Conservation (phyloP, 345 rosid genomes). For the Lepidium africanum region DNA sequence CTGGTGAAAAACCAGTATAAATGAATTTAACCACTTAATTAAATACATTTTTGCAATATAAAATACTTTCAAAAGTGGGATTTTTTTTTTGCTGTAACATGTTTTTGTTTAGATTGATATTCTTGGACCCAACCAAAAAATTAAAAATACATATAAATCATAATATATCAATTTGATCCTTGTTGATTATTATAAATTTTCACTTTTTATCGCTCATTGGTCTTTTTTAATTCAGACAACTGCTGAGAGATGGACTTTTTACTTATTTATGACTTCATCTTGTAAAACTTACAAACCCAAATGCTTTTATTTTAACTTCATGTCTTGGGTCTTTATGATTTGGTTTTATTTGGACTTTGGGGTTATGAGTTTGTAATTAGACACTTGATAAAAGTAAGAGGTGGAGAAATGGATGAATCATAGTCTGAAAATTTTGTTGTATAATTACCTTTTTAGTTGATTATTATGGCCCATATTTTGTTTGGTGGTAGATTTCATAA, state of each 20-base stretch:
- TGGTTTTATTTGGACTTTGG: neutral
- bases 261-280: neutral
- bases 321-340: neutral
- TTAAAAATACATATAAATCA: neutral
- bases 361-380: neutral
- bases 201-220: neutral
- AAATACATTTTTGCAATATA: no score
- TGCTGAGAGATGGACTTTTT: neutral
- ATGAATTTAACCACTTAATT: no score
- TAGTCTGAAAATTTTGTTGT: neutral
- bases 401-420: neutral
- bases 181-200: neutral
- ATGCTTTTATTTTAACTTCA: neutral
- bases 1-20: no score
- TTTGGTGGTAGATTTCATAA: conserved; percentile 4
- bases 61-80: neutral
- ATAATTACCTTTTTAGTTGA: neutral
- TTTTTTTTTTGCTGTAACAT: neutral
- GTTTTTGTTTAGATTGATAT: neutral
- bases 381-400: neutral
- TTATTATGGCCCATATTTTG: neutral
- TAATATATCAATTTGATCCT: neutral
- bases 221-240: no score
- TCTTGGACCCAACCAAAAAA: neutral
- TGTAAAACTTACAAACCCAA: neutral